Evolutionary conservation across 2,329 filamentous ascomycete genomes (phyloP), one percentile per base, ranked within the genome.

Genomic region (Aureobasidium uvarum): DNA sequence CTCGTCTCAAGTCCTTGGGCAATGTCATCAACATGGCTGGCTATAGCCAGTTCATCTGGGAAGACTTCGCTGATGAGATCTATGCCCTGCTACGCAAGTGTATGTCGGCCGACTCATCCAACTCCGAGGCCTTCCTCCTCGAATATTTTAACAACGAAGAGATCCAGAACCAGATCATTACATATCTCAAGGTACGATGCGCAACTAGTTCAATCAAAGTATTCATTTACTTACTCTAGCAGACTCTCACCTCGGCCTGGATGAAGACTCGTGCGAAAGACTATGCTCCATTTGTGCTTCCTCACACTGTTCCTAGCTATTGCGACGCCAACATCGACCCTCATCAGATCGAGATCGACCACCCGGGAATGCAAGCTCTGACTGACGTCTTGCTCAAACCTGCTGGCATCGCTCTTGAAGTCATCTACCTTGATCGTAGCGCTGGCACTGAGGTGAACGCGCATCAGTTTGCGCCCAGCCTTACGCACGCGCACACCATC

Each of bases 351-450:
- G 94, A 98, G 78, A 96, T 98, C 68, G 95, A 99, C 71, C 88
- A 97, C 71, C 80, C 96, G n/a, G 91, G 91, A 50, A 83, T 98
- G 68, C 86, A 86, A 67, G 86, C 91, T 2, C 81, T 98, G 58
- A 85, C 89, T 68, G 88, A 94, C 68, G 85, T 92, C 31, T 83
- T 98, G 3, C 85, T 98, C 68, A 89, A 91, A 73, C 90, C 89
- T 8, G 88, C 88, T 58, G 87, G 87, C 18, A 86, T 97, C 68
- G 86, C 88, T 5, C 85, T 98, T 23, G 92, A 97, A 74, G 90
- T 98, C 68, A 87, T 92, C 63, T 97, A 98, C 74, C 85, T 99
- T 10, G 95, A 98, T 74, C 87, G 92, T 71, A 96, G 90, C 72
- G 82, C 86, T 52, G 93, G 92, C 20, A 83, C 85, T 54, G 84